phyloP scores from a whole-genome alignment of 23 red algal genomes.

The Gracilaria gracilis region DNA sequence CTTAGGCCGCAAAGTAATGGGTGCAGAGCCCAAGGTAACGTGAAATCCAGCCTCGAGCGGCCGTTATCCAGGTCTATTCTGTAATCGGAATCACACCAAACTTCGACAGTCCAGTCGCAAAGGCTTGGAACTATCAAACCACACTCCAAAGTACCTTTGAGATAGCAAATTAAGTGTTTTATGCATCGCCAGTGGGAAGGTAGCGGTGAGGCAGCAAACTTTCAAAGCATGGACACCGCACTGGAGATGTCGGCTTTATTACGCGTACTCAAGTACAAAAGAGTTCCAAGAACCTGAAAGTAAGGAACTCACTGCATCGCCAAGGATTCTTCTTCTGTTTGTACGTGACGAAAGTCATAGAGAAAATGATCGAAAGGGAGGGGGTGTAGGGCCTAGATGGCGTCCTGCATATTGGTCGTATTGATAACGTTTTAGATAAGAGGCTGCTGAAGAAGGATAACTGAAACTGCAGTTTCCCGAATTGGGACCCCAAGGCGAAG shows the following conservation, averaged over 20 bases:
- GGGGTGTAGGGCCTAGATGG: too few relatives aligned
- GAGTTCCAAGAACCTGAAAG: neutral
- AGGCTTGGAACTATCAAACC: too few relatives aligned
- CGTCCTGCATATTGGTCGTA: too few relatives aligned
- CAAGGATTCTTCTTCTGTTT: neutral
- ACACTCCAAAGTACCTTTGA: too few relatives aligned
- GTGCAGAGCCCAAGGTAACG: neutral
- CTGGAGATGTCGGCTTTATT: neutral
- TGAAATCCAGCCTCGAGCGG: neutral
- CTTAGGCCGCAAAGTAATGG: slow-evolving; percentile 17
- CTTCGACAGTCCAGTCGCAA: neutral
- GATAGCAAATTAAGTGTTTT: neutral
- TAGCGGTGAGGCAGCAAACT: neutral
- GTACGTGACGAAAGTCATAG: neutral
- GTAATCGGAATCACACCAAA: slow-evolving; percentile 17
- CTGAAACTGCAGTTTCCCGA: neutral
- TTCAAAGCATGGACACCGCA: slow-evolving; percentile 7
- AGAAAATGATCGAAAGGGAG: too few relatives aligned
- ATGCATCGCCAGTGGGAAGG: slow-evolving; percentile 27
- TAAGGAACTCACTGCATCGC: too few relatives aligned
- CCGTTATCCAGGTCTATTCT: neutral
- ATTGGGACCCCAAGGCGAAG: slow-evolving; percentile 17
- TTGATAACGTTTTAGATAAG: slow-evolving; percentile 11
- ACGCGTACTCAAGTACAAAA: slow-evolving; percentile 11
- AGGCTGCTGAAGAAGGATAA: slow-evolving; percentile 14